Evolutionary conservation across 176 grass and related monocot species (phyloP).

Genomic region (Thalia dealbata): DNA sequence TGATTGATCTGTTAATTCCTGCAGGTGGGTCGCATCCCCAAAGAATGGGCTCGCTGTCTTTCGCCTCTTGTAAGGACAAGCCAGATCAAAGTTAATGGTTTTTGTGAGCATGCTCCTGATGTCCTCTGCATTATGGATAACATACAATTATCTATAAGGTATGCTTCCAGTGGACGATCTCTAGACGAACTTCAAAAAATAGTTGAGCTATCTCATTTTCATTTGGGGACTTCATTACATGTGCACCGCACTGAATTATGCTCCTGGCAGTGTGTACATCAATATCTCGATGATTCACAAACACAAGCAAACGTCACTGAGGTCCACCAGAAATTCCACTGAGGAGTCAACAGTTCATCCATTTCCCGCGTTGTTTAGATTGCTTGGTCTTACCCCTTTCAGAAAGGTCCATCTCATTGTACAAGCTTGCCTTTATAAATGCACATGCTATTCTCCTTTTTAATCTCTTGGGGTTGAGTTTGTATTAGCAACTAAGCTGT

Average conservation of each 20-base stretch:
- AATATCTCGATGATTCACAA: constrained; percentile 53
- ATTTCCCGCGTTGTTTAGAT: constrained; percentile 48
- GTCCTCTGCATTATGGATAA: constrained; percentile 79
- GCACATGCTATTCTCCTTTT: not conserved
- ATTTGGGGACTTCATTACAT: not conserved
- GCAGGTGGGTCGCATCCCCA: constrained; percentile 86
- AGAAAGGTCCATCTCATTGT: constrained; percentile 37
- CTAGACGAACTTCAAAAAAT: not conserved
- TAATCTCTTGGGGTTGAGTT: not conserved
- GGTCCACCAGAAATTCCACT: constrained; percentile 13
- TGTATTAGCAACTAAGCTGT: not conserved
- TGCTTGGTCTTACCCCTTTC: constrained; percentile 67
- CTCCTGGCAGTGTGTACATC: constrained; percentile 59
- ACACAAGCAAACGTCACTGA: constrained; percentile 35
- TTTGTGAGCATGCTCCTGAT: constrained; percentile 48
- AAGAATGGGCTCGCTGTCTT: constrained; percentile 77
- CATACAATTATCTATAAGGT: constrained; percentile 67
- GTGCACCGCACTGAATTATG: not conserved
- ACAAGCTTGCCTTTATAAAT: not conserved
- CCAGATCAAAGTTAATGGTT: constrained; percentile 49
- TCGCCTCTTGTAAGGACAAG: constrained; percentile 53
- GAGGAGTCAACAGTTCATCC: constrained; percentile 67
- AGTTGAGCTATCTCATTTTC: not conserved
- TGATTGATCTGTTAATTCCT: not conserved
- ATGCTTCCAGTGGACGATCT: not conserved